These are phyloP conservation scores for Fusarium compactum DNA, from an alignment of 2,329 filamentous ascomycete species.

Conservation along the genomic window DNA sequence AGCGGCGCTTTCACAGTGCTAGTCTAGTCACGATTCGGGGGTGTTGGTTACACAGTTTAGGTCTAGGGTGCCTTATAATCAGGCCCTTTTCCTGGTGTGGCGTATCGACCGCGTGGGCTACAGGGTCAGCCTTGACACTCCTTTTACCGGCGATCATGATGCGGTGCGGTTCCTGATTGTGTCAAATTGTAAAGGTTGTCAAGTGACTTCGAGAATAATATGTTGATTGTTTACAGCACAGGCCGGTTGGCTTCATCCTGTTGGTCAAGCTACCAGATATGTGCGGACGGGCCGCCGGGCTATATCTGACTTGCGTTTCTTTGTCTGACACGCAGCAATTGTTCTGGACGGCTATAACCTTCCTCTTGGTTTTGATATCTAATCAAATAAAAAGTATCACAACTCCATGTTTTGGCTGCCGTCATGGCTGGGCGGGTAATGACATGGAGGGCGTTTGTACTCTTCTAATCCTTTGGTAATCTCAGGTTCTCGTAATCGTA, in stretches of 20 bases:
- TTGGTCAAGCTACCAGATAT: neutral
- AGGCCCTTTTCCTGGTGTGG: slow-evolving; percentile 23
- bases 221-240: slow-evolving; percentile 30
- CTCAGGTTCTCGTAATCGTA: slow-evolving; percentile 35
- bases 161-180: neutral
- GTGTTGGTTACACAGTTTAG: neutral
- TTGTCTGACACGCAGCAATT: slow-evolving; percentile 14
- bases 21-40: neutral
- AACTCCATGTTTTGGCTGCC: neutral
- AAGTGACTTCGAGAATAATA: slow-evolving; percentile 20
- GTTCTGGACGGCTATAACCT: neutral
- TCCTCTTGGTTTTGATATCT: neutral
- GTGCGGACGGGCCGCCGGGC: neutral
- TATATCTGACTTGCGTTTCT: slow-evolving; percentile 1
- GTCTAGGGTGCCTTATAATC: slow-evolving; percentile 14
- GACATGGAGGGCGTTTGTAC: neutral
- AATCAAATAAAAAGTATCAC: neutral
- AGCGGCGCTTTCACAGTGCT: neutral
- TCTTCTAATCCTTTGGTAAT: neutral
- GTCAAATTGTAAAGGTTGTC: neutral
- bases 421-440: neutral
- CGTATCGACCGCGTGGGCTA: slow-evolving; percentile 38
- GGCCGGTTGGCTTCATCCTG: neutral
- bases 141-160: slow-evolving; percentile 21
- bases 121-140: slow-evolving; percentile 23